phyloP scores from a whole-genome alignment of 2,329 filamentous ascomycete species.

The Aspergillaceae sp. region DNA sequence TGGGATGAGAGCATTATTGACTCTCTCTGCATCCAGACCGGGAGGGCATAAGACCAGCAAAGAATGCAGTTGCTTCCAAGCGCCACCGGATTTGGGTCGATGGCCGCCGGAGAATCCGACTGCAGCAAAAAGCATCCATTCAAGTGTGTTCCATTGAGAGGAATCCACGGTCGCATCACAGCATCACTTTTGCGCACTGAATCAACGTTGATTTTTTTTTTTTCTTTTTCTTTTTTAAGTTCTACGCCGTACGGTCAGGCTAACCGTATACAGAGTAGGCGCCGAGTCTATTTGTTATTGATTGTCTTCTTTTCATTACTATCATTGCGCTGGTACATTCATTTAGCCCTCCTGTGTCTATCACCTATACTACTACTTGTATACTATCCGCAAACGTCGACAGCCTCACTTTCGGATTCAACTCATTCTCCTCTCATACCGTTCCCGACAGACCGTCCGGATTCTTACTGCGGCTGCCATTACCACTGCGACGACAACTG shows the following conservation, averaged over 20 bases:
- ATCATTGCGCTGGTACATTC: too few species aligned
- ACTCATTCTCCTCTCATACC: not conserved
- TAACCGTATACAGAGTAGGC: too few species aligned
- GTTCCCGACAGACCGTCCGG: too few species aligned
- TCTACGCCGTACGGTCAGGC: too few species aligned
- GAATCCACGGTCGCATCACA: not conserved
- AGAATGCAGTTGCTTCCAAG: not conserved
- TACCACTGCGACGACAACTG: not conserved
- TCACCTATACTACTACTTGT: not conserved
- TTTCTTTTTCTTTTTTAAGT: not conserved
- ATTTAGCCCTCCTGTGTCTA: too few species aligned
- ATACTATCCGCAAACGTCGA: slow-evolving; percentile 2
- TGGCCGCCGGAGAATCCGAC: not conserved
- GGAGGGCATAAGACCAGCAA: too few species aligned
- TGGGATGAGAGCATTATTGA: too few species aligned
- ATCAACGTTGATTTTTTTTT: not conserved
- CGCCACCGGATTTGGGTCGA: not conserved
- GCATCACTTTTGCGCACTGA: not conserved
- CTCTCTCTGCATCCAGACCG: too few species aligned
- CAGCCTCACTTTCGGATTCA: slow-evolving; percentile 6
- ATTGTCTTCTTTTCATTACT: too few species aligned
- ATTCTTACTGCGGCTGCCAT: not conserved
- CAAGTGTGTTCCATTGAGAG: too few species aligned
- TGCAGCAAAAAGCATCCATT: not conserved
- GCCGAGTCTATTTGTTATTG: too few species aligned